A percentile compares a stretch with the other conserved stretches of the same genome.
phyloP scores from a whole-genome alignment of 371 early-diverging fungal genomes.

The Saksenaea oblongispora region DNA sequence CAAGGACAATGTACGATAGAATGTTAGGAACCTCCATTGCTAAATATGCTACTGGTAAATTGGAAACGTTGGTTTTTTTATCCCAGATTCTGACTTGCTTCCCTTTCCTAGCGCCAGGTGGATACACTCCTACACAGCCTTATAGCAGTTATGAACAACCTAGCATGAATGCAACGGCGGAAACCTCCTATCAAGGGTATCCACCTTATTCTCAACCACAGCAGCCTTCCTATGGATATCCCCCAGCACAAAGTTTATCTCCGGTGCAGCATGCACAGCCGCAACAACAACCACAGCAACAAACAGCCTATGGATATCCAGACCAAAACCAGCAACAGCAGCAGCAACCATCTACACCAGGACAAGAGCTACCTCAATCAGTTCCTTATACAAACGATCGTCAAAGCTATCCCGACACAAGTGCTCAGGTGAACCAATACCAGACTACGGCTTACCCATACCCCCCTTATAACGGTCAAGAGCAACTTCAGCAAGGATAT shows the following conservation, averaged over 20 bases:
- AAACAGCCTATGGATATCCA: conserved; percentile 7
- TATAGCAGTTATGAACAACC: conserved; percentile 11
- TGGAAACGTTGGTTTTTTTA: neutral
- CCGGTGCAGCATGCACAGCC: conserved; percentile 20
- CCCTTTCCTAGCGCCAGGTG: conserved; percentile 7
- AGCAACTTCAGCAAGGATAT: conserved; percentile 12
- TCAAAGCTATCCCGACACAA: conserved; percentile 14
- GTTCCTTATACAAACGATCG: conserved; percentile 6
- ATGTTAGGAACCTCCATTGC: conserved; percentile 52
- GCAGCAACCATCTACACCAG: conserved; percentile 13
- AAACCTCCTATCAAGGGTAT: conserved; percentile 9
- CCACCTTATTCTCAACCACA: conserved; percentile 16
- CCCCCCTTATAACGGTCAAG: conserved; percentile 1
- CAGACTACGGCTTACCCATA: conserved; percentile 4
- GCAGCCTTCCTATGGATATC: conserved; percentile 21
- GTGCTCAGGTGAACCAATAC: neutral
- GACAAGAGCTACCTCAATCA: conserved; percentile 4
- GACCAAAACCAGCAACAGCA: conserved; percentile 24
- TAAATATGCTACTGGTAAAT: conserved; percentile 34
- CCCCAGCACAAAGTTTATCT: conserved; percentile 14
- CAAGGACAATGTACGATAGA: conserved; percentile 54
- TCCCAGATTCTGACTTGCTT: neutral
- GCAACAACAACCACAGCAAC: conserved; percentile 14
- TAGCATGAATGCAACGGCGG: conserved; percentile 16
- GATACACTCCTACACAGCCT: conserved; percentile 11